phyloP scores from a whole-genome alignment of 1,284 basidiomycete genomes.

The Moesziomyces sp. region DNA sequence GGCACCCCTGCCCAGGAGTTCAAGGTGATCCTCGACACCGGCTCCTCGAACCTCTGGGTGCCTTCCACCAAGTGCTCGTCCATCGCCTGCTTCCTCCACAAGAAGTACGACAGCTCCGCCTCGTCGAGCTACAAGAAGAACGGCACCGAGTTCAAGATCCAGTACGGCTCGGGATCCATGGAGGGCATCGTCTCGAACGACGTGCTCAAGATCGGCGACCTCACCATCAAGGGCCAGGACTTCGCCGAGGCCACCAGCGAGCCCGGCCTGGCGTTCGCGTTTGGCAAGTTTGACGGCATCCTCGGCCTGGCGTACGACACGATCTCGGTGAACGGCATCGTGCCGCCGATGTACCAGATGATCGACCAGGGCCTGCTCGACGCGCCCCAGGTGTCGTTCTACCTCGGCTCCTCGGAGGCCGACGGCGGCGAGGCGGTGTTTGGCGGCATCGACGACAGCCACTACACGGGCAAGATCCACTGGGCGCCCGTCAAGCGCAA shows the following conservation, averaged over 20 bases:
- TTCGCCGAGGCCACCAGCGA: slow-evolving; percentile 98
- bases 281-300: slow-evolving; percentile 92
- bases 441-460: slow-evolving; percentile 84
- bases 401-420: slow-evolving; percentile 83
- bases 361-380: slow-evolving; percentile 85
- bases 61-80: slow-evolving; percentile 88
- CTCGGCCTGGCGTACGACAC: slow-evolving; percentile 95
- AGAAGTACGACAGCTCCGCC: slow-evolving; percentile 85
- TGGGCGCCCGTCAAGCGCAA: slow-evolving; percentile 94
- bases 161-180: slow-evolving; percentile 96
- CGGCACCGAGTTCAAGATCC: slow-evolving; percentile 89
- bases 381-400: slow-evolving; percentile 92
- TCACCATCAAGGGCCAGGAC: slow-evolving; percentile 80
- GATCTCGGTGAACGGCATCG: slow-evolving; percentile 92
- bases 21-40: slow-evolving; percentile 86
- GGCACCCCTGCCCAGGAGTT: slow-evolving; percentile 80
- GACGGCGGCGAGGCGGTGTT: slow-evolving; percentile 94
- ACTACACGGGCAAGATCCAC: slow-evolving; percentile 83
- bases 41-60: slow-evolving; percentile 93
- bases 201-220: slow-evolving; percentile 82
- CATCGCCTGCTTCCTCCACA: slow-evolving; percentile 97
- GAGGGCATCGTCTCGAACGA: slow-evolving; percentile 95
- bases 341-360: slow-evolving; percentile 96
- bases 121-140: slow-evolving; percentile 93
- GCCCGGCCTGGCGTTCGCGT: slow-evolving; percentile 93